These are phyloP conservation scores for Penicillium cosmopolitanum DNA, from an alignment of 495 filamentous ascomycete species.

Conservation along the genomic window DNA sequence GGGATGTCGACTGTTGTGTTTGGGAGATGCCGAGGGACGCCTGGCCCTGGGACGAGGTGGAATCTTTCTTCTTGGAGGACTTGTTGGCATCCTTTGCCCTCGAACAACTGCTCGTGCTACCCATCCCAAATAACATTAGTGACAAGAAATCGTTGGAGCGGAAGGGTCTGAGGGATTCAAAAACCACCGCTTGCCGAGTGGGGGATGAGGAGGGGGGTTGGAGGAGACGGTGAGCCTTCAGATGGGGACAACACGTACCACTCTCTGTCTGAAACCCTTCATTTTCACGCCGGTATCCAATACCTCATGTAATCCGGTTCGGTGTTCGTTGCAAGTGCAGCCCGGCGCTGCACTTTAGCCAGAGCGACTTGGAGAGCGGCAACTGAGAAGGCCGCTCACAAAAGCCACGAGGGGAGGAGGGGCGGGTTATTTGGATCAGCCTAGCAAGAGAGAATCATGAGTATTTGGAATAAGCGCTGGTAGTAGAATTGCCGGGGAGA, in stretches of 20 bases:
- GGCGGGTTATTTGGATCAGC: conserved; percentile 36
- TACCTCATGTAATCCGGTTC: conserved; percentile 46
- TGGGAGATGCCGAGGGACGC: conserved; percentile 41
- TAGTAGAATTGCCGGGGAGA: conserved; percentile 8
- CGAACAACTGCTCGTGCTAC: conserved; percentile 89
- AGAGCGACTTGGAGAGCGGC: conserved; percentile 29
- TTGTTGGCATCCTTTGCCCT: conserved; percentile 90
- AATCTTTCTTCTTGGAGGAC: conserved; percentile 90
- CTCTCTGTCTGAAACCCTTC: conserved; percentile 98
- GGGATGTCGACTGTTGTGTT: conserved; percentile 64
- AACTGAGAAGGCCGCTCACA: conserved; percentile 28
- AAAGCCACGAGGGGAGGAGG: conserved; percentile 27
- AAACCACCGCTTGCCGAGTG: conserved; percentile 27
- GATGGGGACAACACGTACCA: conserved; percentile 66
- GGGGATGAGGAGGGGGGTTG: conserved; percentile 15
- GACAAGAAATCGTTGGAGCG: background rate
- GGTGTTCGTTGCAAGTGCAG: conserved; percentile 44
- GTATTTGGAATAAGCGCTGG: conserved; percentile 21
- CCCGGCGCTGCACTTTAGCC: conserved; percentile 45
- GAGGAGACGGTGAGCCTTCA: conserved; percentile 17
- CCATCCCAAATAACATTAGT: background rate
- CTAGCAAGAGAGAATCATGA: conserved; percentile 38
- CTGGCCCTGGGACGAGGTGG: conserved; percentile 67
- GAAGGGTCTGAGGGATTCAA: background rate
- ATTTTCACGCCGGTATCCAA: conserved; percentile 60